Evolutionary conservation across 495 filamentous ascomycete species (phyloP), one percentile per base, ranked within the genome.

Genomic region (Penicillium soppii): DNA sequence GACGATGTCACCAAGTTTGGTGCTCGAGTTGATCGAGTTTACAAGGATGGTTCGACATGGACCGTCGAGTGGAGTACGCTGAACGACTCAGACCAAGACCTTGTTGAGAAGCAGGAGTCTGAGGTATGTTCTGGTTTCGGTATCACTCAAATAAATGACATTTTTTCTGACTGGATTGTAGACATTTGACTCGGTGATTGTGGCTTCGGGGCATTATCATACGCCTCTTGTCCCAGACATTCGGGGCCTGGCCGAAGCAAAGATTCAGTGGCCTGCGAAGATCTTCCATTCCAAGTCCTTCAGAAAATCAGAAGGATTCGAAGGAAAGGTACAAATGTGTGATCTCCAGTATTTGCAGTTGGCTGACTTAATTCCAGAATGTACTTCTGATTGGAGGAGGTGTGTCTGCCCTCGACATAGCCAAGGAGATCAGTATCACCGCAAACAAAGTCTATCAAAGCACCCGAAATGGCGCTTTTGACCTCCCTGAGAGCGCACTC

Each of bases 251-350:
- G 51, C 72, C 0, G 70, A 73, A 5, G 78, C 79, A 59, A 85
- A 84, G 50, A 38, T 60, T 7, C 66, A 53, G 35, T 84, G 77
- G 64, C 79, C 83, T 0, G 43, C 56, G 12, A 63, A 71, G 6
- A 71, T 87, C 23, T 69, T 67, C 5, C 83, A 86, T 63, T 86
- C 84, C 2, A 86, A 86, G 55, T 75, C 71, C 45, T 86, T 85
- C 48, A 75, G 83, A 10, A 73, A 60, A 3, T 72, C 84, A 0
- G 62, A 75, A 5, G 59, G 56, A 9, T 82, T 78, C 37, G 57
- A 59, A 32, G 59, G 58, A 25, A 75, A 76, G 65, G 75, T 76
- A 43, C 16, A 57, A 36, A 9, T 19, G 10, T 25, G 1, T 6
- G 3, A 13, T 29, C 9, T 9, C 3, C 1, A 8, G 2, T 3